Evolutionary conservation across 164 flowering plant species (phyloP).

Genomic region (Euptelea pleiosperma): DNA sequence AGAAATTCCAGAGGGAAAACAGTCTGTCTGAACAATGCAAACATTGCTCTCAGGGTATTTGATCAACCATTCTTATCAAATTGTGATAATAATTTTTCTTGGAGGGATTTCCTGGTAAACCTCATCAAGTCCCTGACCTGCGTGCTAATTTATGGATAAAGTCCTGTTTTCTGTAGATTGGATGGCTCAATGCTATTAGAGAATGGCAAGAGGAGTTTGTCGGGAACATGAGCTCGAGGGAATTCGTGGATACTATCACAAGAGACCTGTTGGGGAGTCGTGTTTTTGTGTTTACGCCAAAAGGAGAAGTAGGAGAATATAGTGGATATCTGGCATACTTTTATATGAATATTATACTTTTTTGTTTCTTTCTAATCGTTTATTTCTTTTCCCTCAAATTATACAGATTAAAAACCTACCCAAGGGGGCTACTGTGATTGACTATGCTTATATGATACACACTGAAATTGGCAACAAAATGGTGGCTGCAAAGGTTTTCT

Average conservation of each 20-base stretch:
- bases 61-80: constrained; percentile 2
- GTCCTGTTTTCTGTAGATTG: constrained; percentile 53
- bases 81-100: constrained; percentile 11
- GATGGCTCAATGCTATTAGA: constrained; percentile 98
- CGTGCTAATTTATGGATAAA: constrained; percentile 24
- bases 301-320: constrained; percentile 98
- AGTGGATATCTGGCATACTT: background rate
- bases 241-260: constrained; percentile 90
- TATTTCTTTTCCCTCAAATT: background rate
- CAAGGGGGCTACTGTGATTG: constrained; percentile 89
- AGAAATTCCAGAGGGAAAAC: constrained; percentile 65
- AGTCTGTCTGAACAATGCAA: constrained; percentile 76
- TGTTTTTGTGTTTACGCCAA: constrained; percentile 95
- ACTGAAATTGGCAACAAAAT: constrained; percentile 98
- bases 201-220: constrained; percentile 99
- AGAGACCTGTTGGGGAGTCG: constrained; percentile 93
- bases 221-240: constrained; percentile 98
- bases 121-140: no score
- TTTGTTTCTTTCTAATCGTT: background rate
- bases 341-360: background rate
- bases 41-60: constrained; percentile 87
- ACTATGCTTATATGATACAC: constrained; percentile 97
- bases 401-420: constrained; percentile 91
- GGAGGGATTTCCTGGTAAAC: background rate
- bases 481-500: constrained; percentile 96